Percentiles rank a stretch among this genome's conserved stretches.
Conservation (phyloP, 805 yeast genomes). For the Yarrowia alimentaria region DNA sequence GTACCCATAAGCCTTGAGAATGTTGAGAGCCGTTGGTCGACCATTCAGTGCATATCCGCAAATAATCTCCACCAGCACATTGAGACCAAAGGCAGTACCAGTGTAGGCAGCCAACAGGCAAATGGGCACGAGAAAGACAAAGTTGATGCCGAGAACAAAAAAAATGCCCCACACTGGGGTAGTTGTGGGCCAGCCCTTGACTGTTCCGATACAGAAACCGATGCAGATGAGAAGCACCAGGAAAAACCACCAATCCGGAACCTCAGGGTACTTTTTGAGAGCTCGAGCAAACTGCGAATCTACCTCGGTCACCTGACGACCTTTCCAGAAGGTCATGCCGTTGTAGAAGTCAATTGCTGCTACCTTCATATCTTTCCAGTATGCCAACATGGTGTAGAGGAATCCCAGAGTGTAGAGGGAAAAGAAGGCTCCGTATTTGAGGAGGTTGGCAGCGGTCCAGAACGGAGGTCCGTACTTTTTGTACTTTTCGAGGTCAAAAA, state of each 20-base stretch:
- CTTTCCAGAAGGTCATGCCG: constrained; percentile 29
- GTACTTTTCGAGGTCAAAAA: constrained; percentile 48
- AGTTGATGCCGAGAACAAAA: constrained; percentile 53
- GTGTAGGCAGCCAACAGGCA: constrained; percentile 60
- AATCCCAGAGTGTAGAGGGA: constrained; percentile 53
- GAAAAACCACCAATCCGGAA: constrained; percentile 53
- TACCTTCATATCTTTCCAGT: constrained; percentile 15
- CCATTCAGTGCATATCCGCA: constrained; percentile 68
- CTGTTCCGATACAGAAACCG: constrained; percentile 47
- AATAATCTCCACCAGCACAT: constrained; percentile 61
- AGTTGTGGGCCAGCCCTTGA: constrained; percentile 33
- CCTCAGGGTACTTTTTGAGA: constrained; percentile 51
- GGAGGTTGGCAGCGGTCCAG: constrained; percentile 54
- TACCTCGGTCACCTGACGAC: constrained; percentile 40
- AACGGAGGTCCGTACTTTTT: constrained; percentile 55
- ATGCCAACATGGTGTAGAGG: constrained; percentile 47
- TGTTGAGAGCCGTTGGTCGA: constrained; percentile 52
- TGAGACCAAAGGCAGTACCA: constrained; percentile 54
- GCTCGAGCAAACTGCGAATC: constrained; percentile 50
- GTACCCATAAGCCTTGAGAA: constrained; percentile 46
- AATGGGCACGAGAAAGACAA: constrained; percentile 58
- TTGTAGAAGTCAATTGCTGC: background rate
- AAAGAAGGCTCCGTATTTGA: constrained; percentile 52
- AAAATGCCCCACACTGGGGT: constrained; percentile 56
- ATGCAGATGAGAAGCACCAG: constrained; percentile 44